Evolutionary conservation across 176 grass and related monocot species (phyloP), one percentile per base, ranked within the genome.

Genomic region (Musa schizocarpa): DNA sequence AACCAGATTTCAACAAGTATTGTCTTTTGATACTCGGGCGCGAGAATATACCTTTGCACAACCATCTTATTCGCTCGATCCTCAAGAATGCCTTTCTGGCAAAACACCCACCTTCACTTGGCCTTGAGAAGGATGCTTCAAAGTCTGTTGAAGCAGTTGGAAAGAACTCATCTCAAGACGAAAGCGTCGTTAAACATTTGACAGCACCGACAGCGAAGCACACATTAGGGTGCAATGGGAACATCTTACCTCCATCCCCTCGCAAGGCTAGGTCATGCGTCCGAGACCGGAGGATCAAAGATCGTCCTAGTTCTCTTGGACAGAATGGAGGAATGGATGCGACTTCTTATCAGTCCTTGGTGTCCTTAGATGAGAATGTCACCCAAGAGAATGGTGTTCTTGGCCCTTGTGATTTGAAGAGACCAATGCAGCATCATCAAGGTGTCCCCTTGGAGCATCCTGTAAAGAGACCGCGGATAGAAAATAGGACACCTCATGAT

Each of bases 41-140:
- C 25, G 88, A 99, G 62, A 99, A 91, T 71, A 78, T 89, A 71
- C 76, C 87, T 67, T 86, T 94, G 81, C 95, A 99, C 83, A 99
- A 99, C 83, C 80, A 79, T 21, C 82, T 99, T 52, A 81, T 99
- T 74, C 26, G 76, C 65, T 91, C 86, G 54, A 79, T 99, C 55
- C 83, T 94, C 53, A 84, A 69, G 68, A 99, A 99, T 92, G 88
- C 95, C 50, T 77, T 82, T 68, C 73, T 43, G 23, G 56, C 56
- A 24, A 80, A 73, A 73, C 27, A 70, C 78, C 81, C 81, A 56
- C 76, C 70, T 62, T 67, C 64, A 58, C 71, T 82, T 71, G 59
- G 65, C 50, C 84, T 81, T 48, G 80, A 72, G 69, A 92, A 85
- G 85, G 74, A 50, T 19, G 74, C 81, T 72, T 54, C 64, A 66